Percentiles rank a stretch among this genome's conserved stretches.
phyloP scores from a whole-genome alignment of 345 rosid genomes.

The Gossypium bickii region DNA sequence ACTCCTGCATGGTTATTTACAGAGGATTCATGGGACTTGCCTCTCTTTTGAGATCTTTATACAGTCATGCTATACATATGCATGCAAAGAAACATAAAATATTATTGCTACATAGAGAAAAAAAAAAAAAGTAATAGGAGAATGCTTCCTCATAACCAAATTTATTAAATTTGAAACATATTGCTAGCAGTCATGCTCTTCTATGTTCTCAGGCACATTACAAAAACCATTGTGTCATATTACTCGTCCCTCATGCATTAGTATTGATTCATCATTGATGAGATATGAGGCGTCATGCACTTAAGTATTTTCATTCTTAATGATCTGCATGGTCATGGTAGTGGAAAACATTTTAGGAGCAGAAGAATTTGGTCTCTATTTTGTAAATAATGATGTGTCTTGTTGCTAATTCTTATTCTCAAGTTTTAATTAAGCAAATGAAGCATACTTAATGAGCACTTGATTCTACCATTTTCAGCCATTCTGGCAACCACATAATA shows the following conservation, averaged over 20 bases:
- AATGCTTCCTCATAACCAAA: background rate
- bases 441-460: conserved; percentile 2
- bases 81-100: background rate
- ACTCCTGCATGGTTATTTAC: background rate
- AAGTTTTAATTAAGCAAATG: conserved; percentile 15
- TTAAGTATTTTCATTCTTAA: background rate
- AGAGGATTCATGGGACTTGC: background rate
- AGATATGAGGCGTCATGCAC: background rate
- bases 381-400: background rate
- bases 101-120: background rate
- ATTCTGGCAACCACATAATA: conserved; percentile 98
- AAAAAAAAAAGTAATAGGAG: background rate
- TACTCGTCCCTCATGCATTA: background rate
- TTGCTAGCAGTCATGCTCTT: background rate
- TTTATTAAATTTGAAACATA: background rate
- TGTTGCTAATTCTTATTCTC: background rate
- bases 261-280: background rate
- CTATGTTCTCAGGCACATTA: background rate
- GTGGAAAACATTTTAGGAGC: background rate
- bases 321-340: background rate
- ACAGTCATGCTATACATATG: background rate
- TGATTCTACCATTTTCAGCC: conserved; percentile 39
- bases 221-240: background rate
- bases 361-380: background rate
- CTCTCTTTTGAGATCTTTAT: background rate